Percentiles rank a stretch among this genome's conserved stretches.
Conservation (phyloP, 2,329 filamentous ascomycete species). For the Xylariaceae sp. region DNA sequence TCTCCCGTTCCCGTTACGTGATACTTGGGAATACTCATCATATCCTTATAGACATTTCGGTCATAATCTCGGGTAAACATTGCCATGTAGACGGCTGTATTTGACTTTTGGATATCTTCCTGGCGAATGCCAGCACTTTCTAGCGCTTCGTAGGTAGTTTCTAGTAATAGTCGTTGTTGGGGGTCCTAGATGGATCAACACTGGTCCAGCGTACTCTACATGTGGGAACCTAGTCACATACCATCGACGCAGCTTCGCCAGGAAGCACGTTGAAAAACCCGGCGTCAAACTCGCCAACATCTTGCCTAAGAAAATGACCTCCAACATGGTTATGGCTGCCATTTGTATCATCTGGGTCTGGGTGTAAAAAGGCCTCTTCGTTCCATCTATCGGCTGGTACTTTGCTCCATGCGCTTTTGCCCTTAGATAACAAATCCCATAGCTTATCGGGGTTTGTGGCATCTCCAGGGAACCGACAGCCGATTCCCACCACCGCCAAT, state of each 20-base stretch:
- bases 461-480: constrained; percentile 26
- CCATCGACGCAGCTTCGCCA: constrained; percentile 45
- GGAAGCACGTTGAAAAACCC: constrained; percentile 49
- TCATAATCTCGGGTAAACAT: constrained; percentile 35
- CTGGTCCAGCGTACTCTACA: too few species aligned
- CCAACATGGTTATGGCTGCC: constrained; percentile 33
- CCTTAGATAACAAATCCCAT: constrained; percentile 18
- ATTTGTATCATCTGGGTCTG: constrained; percentile 29
- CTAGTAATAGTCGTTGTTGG: constrained; percentile 46
- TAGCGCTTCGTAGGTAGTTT: constrained; percentile 50
- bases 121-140: constrained; percentile 33
- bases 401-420: constrained; percentile 1
- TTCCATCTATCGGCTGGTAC: constrained; percentile 27
- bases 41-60: constrained; percentile 26
- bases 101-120: constrained; percentile 18
- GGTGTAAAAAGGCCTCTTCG: constrained; percentile 24
- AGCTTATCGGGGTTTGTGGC: constrained; percentile 20
- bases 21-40: constrained; percentile 31
- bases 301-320: constrained; percentile 35
- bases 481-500: too few species aligned
- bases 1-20: constrained; percentile 33
- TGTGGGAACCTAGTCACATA: too few species aligned
- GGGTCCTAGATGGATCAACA: too few species aligned
- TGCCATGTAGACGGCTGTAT: constrained; percentile 36
- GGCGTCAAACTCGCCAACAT: constrained; percentile 44